Evolutionary conservation across 305 asterid species (phyloP), one percentile per base, ranked within the genome.

Genomic region (Petunia hybrid): DNA sequence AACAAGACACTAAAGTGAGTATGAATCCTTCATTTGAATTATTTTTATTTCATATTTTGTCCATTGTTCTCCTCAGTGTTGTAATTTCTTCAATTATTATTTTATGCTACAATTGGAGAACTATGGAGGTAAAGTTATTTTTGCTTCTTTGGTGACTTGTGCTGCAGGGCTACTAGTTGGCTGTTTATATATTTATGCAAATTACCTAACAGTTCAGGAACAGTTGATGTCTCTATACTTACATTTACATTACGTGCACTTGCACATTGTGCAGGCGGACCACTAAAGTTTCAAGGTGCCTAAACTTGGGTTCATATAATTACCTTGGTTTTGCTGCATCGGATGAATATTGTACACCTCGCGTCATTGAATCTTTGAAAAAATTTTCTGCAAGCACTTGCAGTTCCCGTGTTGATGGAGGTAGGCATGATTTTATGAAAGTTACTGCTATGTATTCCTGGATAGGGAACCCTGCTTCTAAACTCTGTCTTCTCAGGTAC

Each of bases 301-400:
- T 97, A 85, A 97, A 97, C 91, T 84, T 97, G 85, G 99, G 99
- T 80, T 97, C 99, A 46, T 97, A 97, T 86, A 97, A 97, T 87
- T 97, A 97, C 87, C 93, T 97, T 64, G 99, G 99, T 80, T 97
- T 97, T 87, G 99, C 99, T 43, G 97, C 99, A 60, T 90, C 99
- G 8, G 99, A 97, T 87, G 99, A 97, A 81, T 95, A 93, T 84
- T 97, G 99, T 85, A 97, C 98, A 8, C 99, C 99, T 82, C 96
- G 93, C 38, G 99, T 92, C 22, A 90, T 95, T 84, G 98, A 97
- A 81, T 86, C 98, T 77, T 89, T 97, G 90, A 97, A 93, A 86
- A 90, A 82, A 73, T 97, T 86, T 80, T 89, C 90, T n/a, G 89
- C 97, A 16, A 95, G 99, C 95, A 95, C 99, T 82, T 97, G 99